A percentile compares a stretch with the other conserved stretches of the same genome.
Conservation (phyloP, 176 grass and related monocot species). For the Oryza meridionalis region DNA sequence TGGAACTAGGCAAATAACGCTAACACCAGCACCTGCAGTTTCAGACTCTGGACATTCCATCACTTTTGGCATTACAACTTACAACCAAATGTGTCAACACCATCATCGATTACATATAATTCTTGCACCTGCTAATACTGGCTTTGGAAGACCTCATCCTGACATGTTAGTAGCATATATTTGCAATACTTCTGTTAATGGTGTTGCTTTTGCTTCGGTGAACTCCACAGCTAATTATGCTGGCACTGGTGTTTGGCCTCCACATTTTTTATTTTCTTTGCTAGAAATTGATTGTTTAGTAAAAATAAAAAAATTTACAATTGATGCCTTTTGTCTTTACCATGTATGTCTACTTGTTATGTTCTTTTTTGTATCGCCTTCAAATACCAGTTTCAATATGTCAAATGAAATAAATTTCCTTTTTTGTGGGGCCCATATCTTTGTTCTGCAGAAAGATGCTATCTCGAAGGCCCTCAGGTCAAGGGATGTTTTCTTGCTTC, state of each 20-base stretch:
- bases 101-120: not conserved
- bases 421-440: not conserved
- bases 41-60: not conserved
- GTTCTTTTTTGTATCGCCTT: not conserved
- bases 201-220: not conserved
- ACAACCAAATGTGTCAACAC: not conserved
- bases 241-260: not conserved
- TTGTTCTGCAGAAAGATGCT: conserved; percentile 78
- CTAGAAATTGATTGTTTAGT: conserved; percentile 31
- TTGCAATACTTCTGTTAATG: not conserved
- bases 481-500: conserved; percentile 96
- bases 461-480: conserved; percentile 84
- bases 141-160: no score
- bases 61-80: not conserved
- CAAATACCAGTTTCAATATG: not conserved
- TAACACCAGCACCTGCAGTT: not conserved
- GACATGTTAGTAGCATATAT: not conserved
- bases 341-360: not conserved
- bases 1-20: not conserved
- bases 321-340: not conserved
- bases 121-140: not conserved
- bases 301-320: not conserved
- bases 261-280: not conserved
- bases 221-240: not conserved
- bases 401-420: not conserved